These are phyloP conservation scores for Ascocoryne sarcoides DNA, from an alignment of 2,329 filamentous ascomycete species.

Conservation along the genomic window DNA sequence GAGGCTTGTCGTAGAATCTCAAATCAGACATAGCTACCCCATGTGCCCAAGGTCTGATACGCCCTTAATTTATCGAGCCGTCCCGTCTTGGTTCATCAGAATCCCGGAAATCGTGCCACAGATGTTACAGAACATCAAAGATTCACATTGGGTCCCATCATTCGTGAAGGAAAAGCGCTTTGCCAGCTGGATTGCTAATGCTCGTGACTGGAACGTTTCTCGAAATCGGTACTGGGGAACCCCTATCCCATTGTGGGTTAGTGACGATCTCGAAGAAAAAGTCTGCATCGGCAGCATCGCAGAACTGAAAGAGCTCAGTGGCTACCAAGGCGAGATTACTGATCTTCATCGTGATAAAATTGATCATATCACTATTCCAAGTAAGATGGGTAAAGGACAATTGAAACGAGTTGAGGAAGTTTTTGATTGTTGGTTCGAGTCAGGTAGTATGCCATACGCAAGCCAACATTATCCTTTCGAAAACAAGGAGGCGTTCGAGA, in stretches of 20 bases:
- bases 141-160: slow-evolving; percentile 83
- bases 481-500: slow-evolving; percentile 71
- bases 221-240: slow-evolving; percentile 95
- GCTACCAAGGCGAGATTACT: slow-evolving; percentile 72
- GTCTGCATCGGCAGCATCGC: slow-evolving; percentile 79
- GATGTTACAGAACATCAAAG: slow-evolving; percentile 85
- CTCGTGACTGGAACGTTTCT: slow-evolving; percentile 91
- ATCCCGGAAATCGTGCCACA: slow-evolving; percentile 74
- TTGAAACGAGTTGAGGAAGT: slow-evolving; percentile 77
- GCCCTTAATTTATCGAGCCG: slow-evolving; percentile 83
- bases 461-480: slow-evolving; percentile 89
- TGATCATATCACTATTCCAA: slow-evolving; percentile 89
- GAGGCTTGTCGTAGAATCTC: slow-evolving; percentile 73
- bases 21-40: slow-evolving; percentile 84
- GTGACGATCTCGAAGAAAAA: slow-evolving; percentile 77
- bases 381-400: slow-evolving; percentile 76
- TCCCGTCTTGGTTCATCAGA: slow-evolving; percentile 92
- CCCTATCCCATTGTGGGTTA: slow-evolving; percentile 84
- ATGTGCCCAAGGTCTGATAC: slow-evolving; percentile 95
- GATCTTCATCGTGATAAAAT: slow-evolving; percentile 91
- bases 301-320: slow-evolving; percentile 77
- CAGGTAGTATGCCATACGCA: slow-evolving; percentile 90
- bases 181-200: slow-evolving; percentile 82
- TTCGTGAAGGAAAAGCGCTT: slow-evolving; percentile 91
- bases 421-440: slow-evolving; percentile 97